Base-by-base conservation (phyloP, 176 grass and related monocot genomes). In the Bothriochloa decipiens region DNA sequence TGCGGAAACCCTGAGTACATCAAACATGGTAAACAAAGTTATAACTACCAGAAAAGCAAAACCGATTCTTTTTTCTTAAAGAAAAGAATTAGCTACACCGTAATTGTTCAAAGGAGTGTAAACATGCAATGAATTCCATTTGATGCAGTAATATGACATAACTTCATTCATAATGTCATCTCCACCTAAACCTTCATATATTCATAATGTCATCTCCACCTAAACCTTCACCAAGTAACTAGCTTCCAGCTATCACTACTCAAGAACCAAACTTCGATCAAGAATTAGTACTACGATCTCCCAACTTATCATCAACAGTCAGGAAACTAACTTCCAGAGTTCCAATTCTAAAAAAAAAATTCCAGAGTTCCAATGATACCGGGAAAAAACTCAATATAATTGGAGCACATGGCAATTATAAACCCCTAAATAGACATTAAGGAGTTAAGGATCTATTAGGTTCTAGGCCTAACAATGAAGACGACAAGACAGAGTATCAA, bases 1-100 rank as follows among this genome's bases (percentile, higher is more conserved):
- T 99, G 80, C 74, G 93, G 81, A 99, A 99, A 75, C 93, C 93
- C 96, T 99, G 88, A 41, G 3, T 37, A 73, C 68, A 55, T 83
- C 42, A 82, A 58, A 68, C 58, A 82, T 50, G 73, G 43, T 42
- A 20, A 28, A 78, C 11, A 81, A 68, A 39, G 78, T 79, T 91
- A 72, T 28, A 62, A 28, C 33, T 52, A 52, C 8, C 28, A 76
- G 63, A 10, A 22, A 35, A 68, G 26, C 26, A 29, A 65, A 55
- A 20, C 1, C 33, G 15, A 5, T 25, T 26, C 8, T 43, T 17
- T 3, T 26, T 23, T 17, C 15, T 32, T 20, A 79, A 10, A 14
- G 58, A 83, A 69, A 65, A 18, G 12, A 81, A 39, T 4, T 17
- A 82, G 20, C 45, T 82, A 63, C 36, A 70, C 6, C n/a, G 52